Evolutionary conservation across 306 rosid species (phyloP), one percentile per base, ranked within the genome.

Genomic region (Acmispon strigosus): DNA sequence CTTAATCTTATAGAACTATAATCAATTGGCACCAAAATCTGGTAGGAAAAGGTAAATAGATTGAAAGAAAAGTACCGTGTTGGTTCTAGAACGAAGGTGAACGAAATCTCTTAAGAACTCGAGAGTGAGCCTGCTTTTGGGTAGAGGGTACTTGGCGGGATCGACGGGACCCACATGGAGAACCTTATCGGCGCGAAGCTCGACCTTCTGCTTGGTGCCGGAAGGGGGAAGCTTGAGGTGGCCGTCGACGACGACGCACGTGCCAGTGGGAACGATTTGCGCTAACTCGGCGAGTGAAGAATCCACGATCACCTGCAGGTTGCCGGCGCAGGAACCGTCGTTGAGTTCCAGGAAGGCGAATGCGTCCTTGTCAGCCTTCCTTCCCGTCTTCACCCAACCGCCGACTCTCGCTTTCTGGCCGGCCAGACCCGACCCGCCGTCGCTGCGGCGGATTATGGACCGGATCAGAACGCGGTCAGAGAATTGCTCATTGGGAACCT

Each of bases 331-430:
- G 1, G 92, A 83, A 14, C 99, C 99, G 13, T 95, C 99, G 66
- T 91, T 95, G 16, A 95, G 80, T 70, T 95, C 97, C 61, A 95
- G 64, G 66, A 95, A 95, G 2, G 99, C 96, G 44, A 95, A 91
- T 0, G 96, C 91, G 37, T 95, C 97, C 83, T 91, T 95, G 37
- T 95, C 97, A 0, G 99, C 99, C 70, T 95, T 95, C 34, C 99
- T 61, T 4, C 99, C 99, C 0, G 96, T 95, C 83, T 91, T 95
- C 37, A 94, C 99, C 97, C 99, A 95, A 0, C 99, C 99, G 6
- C 97, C 96, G 0, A 87, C 45, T 32, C 99, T 81, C 1, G 84
- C 89, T 6, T 67, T 75, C 49, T 66, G 79, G 7, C 92, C 96
- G 0, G 96, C 83, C 0, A 91, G 85, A 11, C 86, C 92, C 0